These are phyloP conservation scores for Psilocybe tampanensis DNA, from an alignment of 768 basidiomycete genomes.

Conservation along the genomic window DNA sequence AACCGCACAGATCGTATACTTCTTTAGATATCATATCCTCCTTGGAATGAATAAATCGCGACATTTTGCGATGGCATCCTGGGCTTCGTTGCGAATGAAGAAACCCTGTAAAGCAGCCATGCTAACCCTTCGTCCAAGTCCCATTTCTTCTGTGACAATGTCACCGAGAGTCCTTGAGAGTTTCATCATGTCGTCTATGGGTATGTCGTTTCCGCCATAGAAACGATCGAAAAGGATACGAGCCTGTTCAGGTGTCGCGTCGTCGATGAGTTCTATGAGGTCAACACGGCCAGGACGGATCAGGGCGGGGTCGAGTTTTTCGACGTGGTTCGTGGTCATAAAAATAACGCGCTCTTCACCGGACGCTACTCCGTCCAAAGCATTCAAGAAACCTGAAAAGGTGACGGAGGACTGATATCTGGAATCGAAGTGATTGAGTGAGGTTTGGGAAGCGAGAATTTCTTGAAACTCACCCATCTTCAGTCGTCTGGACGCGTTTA, in stretches of 20 bases:
- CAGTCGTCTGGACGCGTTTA: slow-evolving; percentile 85
- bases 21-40: slow-evolving; percentile 15
- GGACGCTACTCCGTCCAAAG: slow-evolving; percentile 95
- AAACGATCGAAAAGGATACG: slow-evolving; percentile 79
- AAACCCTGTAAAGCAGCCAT: slow-evolving; percentile 97
- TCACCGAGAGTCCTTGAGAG: slow-evolving; percentile 56
- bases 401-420: slow-evolving; percentile 96
- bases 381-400: slow-evolving; percentile 97
- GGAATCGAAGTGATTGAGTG: not conserved
- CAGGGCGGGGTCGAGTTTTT: slow-evolving; percentile 88
- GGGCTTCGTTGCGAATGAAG: slow-evolving; percentile 78
- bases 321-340: slow-evolving; percentile 98
- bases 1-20: not conserved
- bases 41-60: slow-evolving; percentile 43
- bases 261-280: slow-evolving; percentile 78
- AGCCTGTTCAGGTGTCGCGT: slow-evolving; percentile 84
- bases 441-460: slow-evolving; percentile 16
- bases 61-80: slow-evolving; percentile 54
- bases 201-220: slow-evolving; percentile 57
- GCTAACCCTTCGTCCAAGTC: slow-evolving; percentile 65
- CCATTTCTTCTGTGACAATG: slow-evolving; percentile 55
- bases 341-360: slow-evolving; percentile 98
- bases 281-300: slow-evolving; percentile 97
- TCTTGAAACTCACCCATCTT: slow-evolving; percentile 75
- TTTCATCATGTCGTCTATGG: slow-evolving; percentile 34